Base-by-base conservation (phyloP, 2,329 filamentous ascomycete genomes). In the Raffaelea albimanens region DNA sequence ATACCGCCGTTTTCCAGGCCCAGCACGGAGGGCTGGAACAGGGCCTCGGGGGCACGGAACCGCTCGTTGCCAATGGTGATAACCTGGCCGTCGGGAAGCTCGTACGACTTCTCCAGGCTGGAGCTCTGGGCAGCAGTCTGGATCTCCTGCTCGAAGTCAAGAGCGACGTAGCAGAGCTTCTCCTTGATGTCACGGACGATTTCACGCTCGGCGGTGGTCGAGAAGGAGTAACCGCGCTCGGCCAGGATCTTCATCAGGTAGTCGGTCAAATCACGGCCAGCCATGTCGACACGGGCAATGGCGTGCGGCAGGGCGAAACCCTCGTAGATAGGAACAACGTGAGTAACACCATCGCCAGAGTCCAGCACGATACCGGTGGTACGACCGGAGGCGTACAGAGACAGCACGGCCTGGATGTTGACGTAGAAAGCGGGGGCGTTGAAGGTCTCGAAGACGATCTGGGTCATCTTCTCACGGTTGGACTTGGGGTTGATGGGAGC, bases 381-480 rank as follows among this genome's bases (percentile, higher is more conserved):
- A 91, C 93, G 93, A 85, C 93, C 93, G 66, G 93, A 98, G 64
- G 93, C 93, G 78, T 98, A 98, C 71, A 98, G 86, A 57, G 93
- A 98, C 64, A 98, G 82, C 58, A 98, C 93, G 69, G 93, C 93
- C 83, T 97, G 91, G 73, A 98, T 98, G 67, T 93, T 97, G 79
- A 98, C 93, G 82, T 98, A 98, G 84, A 98, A 97, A 63, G 93
- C 93, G 61, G 93, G 93, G 64, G 93, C 91, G 80, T 98, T 97
- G 85, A 98, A 98, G 64, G 93, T 98, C 84, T 98, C 93, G 80
- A 98, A 98, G 71, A 98, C 90, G 60, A 98, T 98, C 80, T 98
- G 93, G 62, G 93, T 97, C 93, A 98, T 98, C 89, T 98, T 98
- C 83, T 98, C 93, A 84, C 93, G 87, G 83, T 98, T 98, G 79